Evolutionary conservation across 208 protist genomes (phyloP).

Genomic region (Leptomonas seymouri): DNA sequence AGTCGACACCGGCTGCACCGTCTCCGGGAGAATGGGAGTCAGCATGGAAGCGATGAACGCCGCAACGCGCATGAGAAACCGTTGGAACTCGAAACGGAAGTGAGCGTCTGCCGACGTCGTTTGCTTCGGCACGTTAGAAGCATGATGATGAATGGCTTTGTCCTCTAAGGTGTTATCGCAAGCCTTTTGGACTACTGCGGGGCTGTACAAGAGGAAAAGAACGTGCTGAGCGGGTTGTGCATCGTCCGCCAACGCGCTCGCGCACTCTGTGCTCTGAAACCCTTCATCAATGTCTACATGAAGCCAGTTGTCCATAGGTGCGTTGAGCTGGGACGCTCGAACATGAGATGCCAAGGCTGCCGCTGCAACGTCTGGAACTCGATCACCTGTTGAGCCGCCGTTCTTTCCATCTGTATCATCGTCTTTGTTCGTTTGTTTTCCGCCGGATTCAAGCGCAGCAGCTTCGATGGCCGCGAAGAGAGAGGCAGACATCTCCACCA

Average conservation of each 20-base stretch:
- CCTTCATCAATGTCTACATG: conserved; percentile 27
- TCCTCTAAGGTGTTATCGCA: background rate
- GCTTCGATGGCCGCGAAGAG: background rate
- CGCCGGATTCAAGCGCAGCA: background rate
- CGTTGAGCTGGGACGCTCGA: background rate
- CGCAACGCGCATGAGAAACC: conserved; percentile 13
- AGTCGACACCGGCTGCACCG: background rate
- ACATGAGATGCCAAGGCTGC: background rate
- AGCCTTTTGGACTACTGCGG: conserved; percentile 3
- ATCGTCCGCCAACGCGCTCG: background rate
- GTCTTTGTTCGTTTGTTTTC: background rate
- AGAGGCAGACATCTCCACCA: conserved; percentile 17
- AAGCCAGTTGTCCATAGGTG: conserved; percentile 5
- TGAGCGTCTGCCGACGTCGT: background rate
- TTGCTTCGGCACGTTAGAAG: background rate
- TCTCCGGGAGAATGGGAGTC: conserved; percentile 7
- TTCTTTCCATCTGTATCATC: background rate
- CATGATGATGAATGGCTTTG: background rate
- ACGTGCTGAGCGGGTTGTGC: background rate
- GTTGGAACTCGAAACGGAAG: background rate
- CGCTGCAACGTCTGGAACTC: background rate
- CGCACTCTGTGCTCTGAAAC: background rate
- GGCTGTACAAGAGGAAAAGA: conserved; percentile 26
- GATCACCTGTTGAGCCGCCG: background rate
- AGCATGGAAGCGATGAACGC: conserved; percentile 5